Evolutionary conservation across 768 basidiomycete species (phyloP), one percentile per base, ranked within the genome.

Genomic region (Dacryopinax spathularia): DNA sequence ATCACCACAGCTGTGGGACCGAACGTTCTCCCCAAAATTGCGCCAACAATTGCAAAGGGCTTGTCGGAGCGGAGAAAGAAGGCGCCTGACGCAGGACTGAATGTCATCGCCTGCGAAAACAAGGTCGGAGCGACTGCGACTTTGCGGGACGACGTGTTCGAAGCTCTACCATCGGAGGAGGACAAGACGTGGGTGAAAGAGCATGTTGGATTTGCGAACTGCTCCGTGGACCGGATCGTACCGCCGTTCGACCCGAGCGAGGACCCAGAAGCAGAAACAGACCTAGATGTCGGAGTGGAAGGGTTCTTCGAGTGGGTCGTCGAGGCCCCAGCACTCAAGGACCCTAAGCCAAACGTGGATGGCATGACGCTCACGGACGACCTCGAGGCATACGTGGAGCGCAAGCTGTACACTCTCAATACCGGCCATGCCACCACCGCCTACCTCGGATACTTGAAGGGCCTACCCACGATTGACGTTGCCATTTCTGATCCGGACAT

Each of bases 391-490:
- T 78, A 75, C 66, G 71, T 77, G 67, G 75, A 78, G 67, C 74
- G 77, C 65, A 78, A 78, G 66, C 75, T 78, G 48, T 78, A 75
- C 70, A 77, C 76, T 33, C 74, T 78, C 59, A 78, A 78, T 66
- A 73, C 73, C 56, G 77, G 76, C 2, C 77, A 78, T 67, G 76
- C 75, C 4, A 73, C 73, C 61, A 67, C 70, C 29, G 76, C 76
- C 5, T 78, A 77, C 67, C 75, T 78, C 39, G 76, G 76, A 18
- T 70, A 71, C 66, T 66, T 75, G 39, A 66, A 72, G 36, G 69
- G 70, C 25, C 65, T 71, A 29, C 34, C 33, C 35, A 75, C 74
- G 22, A 73, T 77, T 66, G 72, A 73, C 65, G 68, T 67, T 25
- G 72, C 73, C 34, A 71, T 77, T 35, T 68, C 56, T 0, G 73